Conservation (phyloP, 2,329 filamentous ascomycete species). For the Xylariaceae sp. region DNA sequence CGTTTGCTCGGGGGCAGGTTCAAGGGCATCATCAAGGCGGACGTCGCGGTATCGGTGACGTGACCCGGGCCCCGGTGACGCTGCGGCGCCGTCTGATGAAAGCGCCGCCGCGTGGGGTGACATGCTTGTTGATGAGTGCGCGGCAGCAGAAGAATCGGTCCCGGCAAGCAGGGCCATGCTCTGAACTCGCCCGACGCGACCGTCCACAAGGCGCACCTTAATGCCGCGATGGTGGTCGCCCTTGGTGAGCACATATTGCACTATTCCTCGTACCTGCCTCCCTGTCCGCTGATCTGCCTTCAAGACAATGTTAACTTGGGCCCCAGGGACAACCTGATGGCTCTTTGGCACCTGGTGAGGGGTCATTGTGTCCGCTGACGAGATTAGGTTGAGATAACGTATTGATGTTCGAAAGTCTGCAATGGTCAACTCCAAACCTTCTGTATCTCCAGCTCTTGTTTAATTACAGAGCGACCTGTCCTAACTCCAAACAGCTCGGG, state of each 20-base stretch:
- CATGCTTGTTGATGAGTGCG: too few relatives aligned
- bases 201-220: slow-evolving; percentile 68
- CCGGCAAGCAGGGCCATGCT: slow-evolving; percentile 38
- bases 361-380: slow-evolving; percentile 4
- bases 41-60: slow-evolving; percentile 29
- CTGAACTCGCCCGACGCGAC: slow-evolving; percentile 70
- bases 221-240: slow-evolving; percentile 74
- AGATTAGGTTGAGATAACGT: not conserved
- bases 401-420: too few relatives aligned
- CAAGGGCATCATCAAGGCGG: slow-evolving; percentile 31
- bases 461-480: not conserved
- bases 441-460: not conserved
- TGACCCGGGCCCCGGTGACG: slow-evolving; percentile 20
- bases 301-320: slow-evolving; percentile 64
- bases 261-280: slow-evolving; percentile 59
- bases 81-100: slow-evolving; percentile 6
- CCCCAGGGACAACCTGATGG: slow-evolving; percentile 54
- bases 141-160: not conserved
- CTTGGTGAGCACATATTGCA: slow-evolving; percentile 63
- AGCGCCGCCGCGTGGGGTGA: not conserved
- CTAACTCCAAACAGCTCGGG: not conserved
- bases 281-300: slow-evolving; percentile 74
- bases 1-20: slow-evolving; percentile 38
- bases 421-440: not conserved
- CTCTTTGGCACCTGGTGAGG: slow-evolving; percentile 37